These are phyloP conservation scores for Termitomyces sp. DNA, from an alignment of 768 basidiomycete species.

Conservation along the genomic window DNA sequence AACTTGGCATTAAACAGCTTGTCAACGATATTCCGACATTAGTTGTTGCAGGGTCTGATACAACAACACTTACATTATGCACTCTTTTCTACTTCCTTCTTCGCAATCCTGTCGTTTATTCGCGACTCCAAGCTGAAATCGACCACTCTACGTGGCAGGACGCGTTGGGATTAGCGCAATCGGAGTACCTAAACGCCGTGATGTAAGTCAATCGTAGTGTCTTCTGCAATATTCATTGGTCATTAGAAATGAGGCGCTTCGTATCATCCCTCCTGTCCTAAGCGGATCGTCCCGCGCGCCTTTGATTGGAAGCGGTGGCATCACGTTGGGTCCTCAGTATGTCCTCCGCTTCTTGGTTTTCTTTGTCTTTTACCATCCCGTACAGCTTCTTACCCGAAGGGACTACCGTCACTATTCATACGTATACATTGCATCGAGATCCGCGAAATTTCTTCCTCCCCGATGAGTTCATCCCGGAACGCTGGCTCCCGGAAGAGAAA, in stretches of 20 bases:
- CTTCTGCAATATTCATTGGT: background rate
- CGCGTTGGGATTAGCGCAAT: background rate
- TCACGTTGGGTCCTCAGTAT: constrained; percentile 16
- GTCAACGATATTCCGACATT: constrained; percentile 12
- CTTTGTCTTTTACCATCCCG: background rate
- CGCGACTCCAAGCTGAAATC: constrained; percentile 7
- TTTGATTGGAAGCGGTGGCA: background rate
- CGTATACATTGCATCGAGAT: constrained; percentile 31
- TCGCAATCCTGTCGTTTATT: constrained; percentile 9
- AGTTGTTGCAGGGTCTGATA: constrained; percentile 15
- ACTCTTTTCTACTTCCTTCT: constrained; percentile 14
- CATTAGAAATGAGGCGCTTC: constrained; percentile 30
- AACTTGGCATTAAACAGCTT: constrained; percentile 8
- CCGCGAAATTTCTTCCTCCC: constrained; percentile 30
- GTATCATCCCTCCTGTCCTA: constrained; percentile 30
- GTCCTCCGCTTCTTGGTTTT: background rate
- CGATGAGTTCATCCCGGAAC: constrained; percentile 31
- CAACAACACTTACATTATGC: constrained; percentile 10
- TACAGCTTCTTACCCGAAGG: constrained; percentile 34
- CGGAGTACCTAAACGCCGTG: constrained; percentile 23
- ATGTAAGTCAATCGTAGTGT: constrained; percentile 21
- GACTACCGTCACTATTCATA: constrained; percentile 28
- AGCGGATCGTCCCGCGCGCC: constrained; percentile 27
- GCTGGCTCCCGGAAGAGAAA: constrained; percentile 24
- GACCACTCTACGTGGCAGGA: background rate